phyloP scores from a whole-genome alignment of 257 asterid genomes.

The Misopates orontium region DNA sequence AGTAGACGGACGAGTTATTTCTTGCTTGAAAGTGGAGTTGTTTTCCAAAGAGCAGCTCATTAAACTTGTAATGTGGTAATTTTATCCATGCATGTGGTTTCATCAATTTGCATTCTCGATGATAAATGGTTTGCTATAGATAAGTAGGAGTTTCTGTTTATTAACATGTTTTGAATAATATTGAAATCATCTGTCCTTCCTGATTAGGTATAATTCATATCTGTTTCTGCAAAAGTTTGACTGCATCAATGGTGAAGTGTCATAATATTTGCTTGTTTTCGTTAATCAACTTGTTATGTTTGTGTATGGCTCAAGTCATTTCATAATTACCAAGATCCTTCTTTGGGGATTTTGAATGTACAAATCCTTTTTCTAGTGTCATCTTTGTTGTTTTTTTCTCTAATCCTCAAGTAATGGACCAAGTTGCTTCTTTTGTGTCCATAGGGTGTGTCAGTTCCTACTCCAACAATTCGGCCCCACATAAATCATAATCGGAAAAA shows the following conservation, averaged over 20 bases:
- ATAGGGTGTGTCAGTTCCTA: slow-evolving; percentile 34
- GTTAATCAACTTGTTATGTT: background rate
- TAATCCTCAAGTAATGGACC: background rate
- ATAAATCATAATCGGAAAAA: slow-evolving; percentile 26
- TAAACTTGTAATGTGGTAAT: background rate
- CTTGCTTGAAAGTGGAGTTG: too few relatives aligned
- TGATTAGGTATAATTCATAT: too few relatives aligned
- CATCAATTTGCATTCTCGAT: too few relatives aligned
- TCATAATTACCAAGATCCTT: background rate
- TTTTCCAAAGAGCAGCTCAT: too few relatives aligned
- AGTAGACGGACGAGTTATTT: too few relatives aligned
- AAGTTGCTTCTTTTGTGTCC: slow-evolving; percentile 17
- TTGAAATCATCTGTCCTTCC: too few relatives aligned
- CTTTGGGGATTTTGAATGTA: too few relatives aligned
- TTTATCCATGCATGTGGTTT: background rate
- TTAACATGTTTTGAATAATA: too few relatives aligned
- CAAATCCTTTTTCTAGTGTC: too few relatives aligned
- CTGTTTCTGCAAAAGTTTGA: too few relatives aligned
- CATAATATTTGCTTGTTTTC: background rate
- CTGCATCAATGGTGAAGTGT: slow-evolving; percentile 1
- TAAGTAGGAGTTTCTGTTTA: too few relatives aligned
- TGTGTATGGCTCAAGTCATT: background rate
- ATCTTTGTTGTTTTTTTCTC: background rate
- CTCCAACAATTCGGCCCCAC: slow-evolving; percentile 30
- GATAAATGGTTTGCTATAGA: too few relatives aligned